Conservation (phyloP, 2,329 filamentous ascomycete species). For the Fusarium papillatum region DNA sequence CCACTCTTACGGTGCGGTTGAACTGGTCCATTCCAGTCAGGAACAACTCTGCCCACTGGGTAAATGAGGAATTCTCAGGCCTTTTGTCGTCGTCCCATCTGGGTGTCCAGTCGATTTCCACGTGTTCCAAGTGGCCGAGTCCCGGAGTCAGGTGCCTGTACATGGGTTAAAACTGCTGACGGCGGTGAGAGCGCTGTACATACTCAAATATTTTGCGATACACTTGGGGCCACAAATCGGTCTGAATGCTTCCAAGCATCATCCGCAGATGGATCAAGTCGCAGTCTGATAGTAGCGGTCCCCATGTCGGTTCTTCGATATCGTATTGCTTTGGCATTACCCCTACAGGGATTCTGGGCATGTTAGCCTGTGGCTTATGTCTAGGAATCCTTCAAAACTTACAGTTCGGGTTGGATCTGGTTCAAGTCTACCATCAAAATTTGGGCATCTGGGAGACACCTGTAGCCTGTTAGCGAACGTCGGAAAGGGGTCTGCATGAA, state of each 20-base stretch:
- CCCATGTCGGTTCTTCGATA: conserved; percentile 80
- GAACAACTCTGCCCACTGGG: conserved; percentile 79
- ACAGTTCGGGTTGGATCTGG: conserved; percentile 55
- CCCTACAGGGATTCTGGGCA: conserved; percentile 77
- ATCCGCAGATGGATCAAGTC: conserved; percentile 89
- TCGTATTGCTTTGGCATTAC: conserved; percentile 71
- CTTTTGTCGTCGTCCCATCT: conserved; percentile 77
- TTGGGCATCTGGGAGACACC: conserved; percentile 41
- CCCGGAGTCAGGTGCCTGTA: conserved; percentile 81
- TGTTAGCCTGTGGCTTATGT: conserved; percentile 26
- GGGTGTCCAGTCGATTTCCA: conserved; percentile 89
- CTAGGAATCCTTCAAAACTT: conserved; percentile 25
- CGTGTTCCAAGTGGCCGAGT: conserved; percentile 84
- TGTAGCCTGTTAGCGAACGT: conserved; percentile 21
- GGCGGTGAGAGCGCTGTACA: conserved; percentile 43
- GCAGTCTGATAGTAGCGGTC: conserved; percentile 63
- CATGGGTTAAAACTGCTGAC: conserved; percentile 20
- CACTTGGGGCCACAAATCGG: conserved; percentile 75
- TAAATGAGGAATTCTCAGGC: conserved; percentile 68
- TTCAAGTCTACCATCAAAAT: conserved; percentile 57
- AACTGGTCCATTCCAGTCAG: conserved; percentile 76
- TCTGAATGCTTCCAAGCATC: conserved; percentile 81
- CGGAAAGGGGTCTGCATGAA: not conserved
- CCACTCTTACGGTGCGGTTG: conserved; percentile 74
- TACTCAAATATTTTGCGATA: conserved; percentile 80